A percentile compares a stretch with the other conserved stretches of the same genome.
These are phyloP conservation scores for Kluyveromyces aestuarii DNA, from an alignment of 805 yeast species.

Conservation along the genomic window DNA sequence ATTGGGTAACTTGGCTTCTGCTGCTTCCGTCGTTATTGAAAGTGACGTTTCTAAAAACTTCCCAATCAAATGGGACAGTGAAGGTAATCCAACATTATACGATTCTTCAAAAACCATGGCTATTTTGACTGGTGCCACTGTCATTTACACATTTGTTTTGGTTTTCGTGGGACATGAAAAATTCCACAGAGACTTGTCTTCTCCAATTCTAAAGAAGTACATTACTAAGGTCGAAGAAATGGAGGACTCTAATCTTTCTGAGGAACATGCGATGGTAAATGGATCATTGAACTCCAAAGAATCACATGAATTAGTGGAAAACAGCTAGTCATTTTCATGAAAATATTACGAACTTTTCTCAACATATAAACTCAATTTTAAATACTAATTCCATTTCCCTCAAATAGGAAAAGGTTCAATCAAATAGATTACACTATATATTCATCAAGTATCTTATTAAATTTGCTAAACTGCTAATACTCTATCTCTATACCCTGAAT, in stretches of 20 bases:
- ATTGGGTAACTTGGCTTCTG: constrained; percentile 60
- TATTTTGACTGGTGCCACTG: constrained; percentile 58
- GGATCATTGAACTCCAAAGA: constrained; percentile 8
- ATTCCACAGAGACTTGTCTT: constrained; percentile 30
- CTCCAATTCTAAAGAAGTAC: constrained; percentile 26
- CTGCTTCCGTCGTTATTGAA: constrained; percentile 61
- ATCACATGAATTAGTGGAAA: constrained; percentile 8
- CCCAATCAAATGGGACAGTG: constrained; percentile 35
- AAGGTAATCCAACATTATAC: constrained; percentile 22
- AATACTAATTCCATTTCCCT: too few species aligned
- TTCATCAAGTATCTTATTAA: too few species aligned
- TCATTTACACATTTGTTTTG: constrained; percentile 40
- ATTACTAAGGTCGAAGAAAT: constrained; percentile 16
- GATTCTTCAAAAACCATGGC: constrained; percentile 68
- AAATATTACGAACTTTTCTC: background rate
- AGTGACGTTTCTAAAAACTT: constrained; percentile 53
- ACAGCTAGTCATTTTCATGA: background rate
- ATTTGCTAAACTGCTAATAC: too few species aligned
- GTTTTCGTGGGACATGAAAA: constrained; percentile 52
- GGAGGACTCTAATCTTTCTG: constrained; percentile 6
- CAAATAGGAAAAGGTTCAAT: too few species aligned
- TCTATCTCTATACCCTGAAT: background rate
- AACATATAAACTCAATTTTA: background rate
- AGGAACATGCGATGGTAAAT: constrained; percentile 2
- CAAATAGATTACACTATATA: too few species aligned